Conservation (phyloP, 2,329 filamentous ascomycete genomes). For the Claviceps humidiphila region DNA sequence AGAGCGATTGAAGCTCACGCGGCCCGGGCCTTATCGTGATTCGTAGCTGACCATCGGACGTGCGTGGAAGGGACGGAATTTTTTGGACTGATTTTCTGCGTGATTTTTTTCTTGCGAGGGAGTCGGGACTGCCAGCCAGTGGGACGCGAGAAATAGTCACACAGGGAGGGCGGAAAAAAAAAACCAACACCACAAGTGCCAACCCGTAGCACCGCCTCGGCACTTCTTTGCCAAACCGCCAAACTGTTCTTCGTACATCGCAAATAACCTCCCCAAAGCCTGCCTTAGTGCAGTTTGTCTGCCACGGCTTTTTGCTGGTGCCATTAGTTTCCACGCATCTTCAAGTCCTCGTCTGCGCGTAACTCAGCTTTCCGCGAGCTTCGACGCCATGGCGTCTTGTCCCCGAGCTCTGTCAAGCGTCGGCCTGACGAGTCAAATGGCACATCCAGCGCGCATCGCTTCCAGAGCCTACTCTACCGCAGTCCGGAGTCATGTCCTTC, state of each 20-base stretch:
- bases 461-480: slow-evolving; percentile 22
- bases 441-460: slow-evolving; percentile 16
- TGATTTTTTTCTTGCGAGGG: neutral
- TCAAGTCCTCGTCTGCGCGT: neutral
- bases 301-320: neutral
- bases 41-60: neutral
- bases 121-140: neutral
- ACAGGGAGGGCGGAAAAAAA: neutral
- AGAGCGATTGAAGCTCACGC: neutral
- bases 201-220: neutral
- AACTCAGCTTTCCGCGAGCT: neutral
- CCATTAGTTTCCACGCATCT: neutral
- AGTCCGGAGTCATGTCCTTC: slow-evolving; percentile 13
- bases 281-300: neutral
- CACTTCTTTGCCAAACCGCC: neutral
- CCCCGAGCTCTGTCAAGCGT: slow-evolving; percentile 28
- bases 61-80: neutral
- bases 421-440: slow-evolving; percentile 18
- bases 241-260: neutral
- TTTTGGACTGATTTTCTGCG: neutral
- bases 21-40: neutral
- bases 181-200: neutral
- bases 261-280: neutral
- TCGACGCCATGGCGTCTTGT: slow-evolving; percentile 30
- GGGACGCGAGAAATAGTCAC: neutral